Percentiles rank a stretch among this genome's conserved stretches.
phyloP scores from a whole-genome alignment of 768 basidiomycete genomes.

The Serpula lacrymans region DNA sequence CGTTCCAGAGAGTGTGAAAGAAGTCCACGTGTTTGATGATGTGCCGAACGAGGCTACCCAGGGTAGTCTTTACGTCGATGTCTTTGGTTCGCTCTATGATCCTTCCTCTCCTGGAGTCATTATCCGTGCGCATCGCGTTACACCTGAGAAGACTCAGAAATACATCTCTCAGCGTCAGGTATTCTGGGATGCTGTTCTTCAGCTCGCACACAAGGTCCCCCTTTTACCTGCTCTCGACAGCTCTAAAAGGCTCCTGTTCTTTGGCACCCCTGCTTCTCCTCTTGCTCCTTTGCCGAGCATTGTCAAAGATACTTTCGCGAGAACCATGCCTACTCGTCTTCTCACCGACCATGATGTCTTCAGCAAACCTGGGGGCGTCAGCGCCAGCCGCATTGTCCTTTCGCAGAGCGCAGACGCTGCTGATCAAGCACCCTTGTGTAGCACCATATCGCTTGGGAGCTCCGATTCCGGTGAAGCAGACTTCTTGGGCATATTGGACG shows the following conservation, averaged over 20 bases:
- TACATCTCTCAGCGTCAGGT: constrained; percentile 42
- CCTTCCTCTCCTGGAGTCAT: constrained; percentile 29
- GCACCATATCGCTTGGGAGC: too few relatives aligned
- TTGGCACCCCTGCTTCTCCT: constrained; percentile 44
- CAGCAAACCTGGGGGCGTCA: constrained; percentile 69
- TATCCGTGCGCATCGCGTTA: constrained; percentile 56
- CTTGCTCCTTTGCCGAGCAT: constrained; percentile 46
- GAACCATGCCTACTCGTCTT: constrained; percentile 53
- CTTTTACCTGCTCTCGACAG: constrained; percentile 22
- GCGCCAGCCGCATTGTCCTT: constrained; percentile 66
- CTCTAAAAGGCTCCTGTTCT: constrained; percentile 51
- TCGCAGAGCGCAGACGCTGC: constrained; percentile 39
- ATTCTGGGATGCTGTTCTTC: constrained; percentile 41
- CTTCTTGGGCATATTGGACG: constrained; percentile 74
- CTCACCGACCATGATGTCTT: constrained; percentile 72
- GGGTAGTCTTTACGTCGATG: constrained; percentile 69
- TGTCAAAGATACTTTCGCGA: constrained; percentile 57
- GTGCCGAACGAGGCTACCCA: constrained; percentile 59
- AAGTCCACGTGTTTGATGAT: constrained; percentile 76
- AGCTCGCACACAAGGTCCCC: constrained; percentile 23
- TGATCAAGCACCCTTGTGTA: constrained; percentile 49
- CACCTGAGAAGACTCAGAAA: constrained; percentile 51
- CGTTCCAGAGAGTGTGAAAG: constrained; percentile 56
- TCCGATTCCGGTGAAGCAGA: constrained; percentile 56
- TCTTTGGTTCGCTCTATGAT: constrained; percentile 57